Percentiles rank a stretch among this genome's conserved stretches.
These are phyloP conservation scores for Gyromitra esculenta DNA, from an alignment of 2,329 filamentous ascomycete genomes.

Conservation along the genomic window DNA sequence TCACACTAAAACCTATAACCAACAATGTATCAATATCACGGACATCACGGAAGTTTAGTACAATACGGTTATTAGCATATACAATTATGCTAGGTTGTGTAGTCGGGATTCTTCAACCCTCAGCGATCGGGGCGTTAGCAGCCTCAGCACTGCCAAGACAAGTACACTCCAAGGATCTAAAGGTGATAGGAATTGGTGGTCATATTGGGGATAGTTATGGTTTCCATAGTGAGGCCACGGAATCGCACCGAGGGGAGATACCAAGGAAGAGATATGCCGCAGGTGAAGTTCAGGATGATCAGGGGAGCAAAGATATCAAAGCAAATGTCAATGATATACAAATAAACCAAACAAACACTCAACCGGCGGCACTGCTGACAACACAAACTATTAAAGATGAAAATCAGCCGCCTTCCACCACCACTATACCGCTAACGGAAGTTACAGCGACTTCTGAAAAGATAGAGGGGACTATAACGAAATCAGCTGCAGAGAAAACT, in stretches of 20 bases:
- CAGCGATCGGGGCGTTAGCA: conserved; percentile 1
- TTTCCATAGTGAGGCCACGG: not conserved
- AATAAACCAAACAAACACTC: not conserved
- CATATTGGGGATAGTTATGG: not conserved
- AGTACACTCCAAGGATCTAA: not conserved
- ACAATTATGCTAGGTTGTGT: conserved; percentile 13
- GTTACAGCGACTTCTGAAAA: not conserved
- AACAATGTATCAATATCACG: not conserved
- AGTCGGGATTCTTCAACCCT: conserved; percentile 8
- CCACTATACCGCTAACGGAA: not conserved
- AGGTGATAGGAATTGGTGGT: not conserved
- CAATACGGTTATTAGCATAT: conserved; percentile 22
- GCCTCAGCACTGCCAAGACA: not conserved
- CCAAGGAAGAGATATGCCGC: not conserved
- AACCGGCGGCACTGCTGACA: not conserved
- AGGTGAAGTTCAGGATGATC: not conserved
- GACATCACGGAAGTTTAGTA: not conserved
- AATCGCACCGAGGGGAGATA: not conserved
- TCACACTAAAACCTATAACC: not conserved
- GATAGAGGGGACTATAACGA: not conserved
- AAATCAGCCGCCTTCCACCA: not conserved
- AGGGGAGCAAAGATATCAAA: not conserved
- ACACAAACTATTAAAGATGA: not conserved
- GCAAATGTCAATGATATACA: not conserved
- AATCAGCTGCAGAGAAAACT: not conserved